Evolutionary conservation across 768 basidiomycete species (phyloP), one percentile per base, ranked within the genome.

Genomic region (Pholiota conissans): DNA sequence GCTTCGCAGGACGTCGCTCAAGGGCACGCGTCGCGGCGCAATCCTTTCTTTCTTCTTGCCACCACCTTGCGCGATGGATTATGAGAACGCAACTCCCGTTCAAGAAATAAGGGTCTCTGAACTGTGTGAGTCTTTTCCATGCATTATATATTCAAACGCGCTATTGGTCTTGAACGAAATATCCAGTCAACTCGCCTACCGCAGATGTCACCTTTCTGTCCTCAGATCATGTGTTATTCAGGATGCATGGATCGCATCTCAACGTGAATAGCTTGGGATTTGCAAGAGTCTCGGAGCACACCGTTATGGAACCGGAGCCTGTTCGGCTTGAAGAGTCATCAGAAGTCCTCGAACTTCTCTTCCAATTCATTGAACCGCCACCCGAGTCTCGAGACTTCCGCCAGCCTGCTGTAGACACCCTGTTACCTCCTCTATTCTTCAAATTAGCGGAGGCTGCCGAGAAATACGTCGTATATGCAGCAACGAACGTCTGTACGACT

Each of bases 401-500:
- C 3, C 56, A 61, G 20, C 60, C 56, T 13, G 29, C 27, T 13
- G 30, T 32, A 32, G 6, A 6, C 30, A 32, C 6, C 30, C 6
- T 48, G 42, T 24, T 30, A 3, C 61, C 63, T 27, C 48, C 59
- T 7, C 20, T 49, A 0, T 35, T 67, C 13, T 45, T 46, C n/a
- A 0, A 35, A 8, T 46, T 68, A 14, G 61, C 62, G 5, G 67
- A 68, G 46, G 67, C 67, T 4, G 67, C 63, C 9, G 60, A 68
- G 48, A 66, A 65, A 32, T 68, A 68, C 45, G 55, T 53, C 18
- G 62, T 66, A 2, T 65, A 59, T 52, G 46, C 57, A 11, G 65
- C 67, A 13, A 68, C 66, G 60, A 62, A 59, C 10, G 42, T 63
- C 7, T 66, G 61, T 30, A 49, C 49, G 3, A 55, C 63, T 7